These are phyloP conservation scores for Schizophyllum commune DNA, from an alignment of 1,284 basidiomycete species.

Conservation along the genomic window DNA sequence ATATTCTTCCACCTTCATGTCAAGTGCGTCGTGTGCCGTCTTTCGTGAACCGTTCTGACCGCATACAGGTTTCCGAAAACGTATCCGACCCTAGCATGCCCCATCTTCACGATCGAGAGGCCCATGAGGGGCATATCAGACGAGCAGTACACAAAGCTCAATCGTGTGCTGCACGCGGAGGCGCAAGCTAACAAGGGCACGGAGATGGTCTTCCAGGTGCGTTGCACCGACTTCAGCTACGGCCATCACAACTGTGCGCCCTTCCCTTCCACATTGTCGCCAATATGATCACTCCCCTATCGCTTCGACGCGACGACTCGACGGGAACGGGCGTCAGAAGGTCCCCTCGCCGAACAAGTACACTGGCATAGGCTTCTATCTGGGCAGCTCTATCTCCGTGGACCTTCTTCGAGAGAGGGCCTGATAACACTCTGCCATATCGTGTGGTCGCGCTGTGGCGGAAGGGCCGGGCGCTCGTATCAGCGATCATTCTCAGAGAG, in stretches of 20 bases:
- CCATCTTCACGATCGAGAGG: conserved; percentile 60
- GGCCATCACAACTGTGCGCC: background rate
- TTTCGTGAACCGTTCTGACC: background rate
- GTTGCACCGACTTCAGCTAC: conserved; percentile 11
- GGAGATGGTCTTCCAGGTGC: conserved; percentile 69
- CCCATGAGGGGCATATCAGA: conserved; percentile 49
- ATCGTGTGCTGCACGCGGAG: conserved; percentile 51
- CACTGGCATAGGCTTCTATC: too few relatives aligned
- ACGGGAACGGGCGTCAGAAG: too few relatives aligned
- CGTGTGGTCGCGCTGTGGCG: too few relatives aligned
- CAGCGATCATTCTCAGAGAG: too few relatives aligned
- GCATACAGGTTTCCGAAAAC: conserved; percentile 63
- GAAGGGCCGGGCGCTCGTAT: too few relatives aligned
- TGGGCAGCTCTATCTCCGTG: too few relatives aligned
- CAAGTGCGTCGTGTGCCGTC: conserved; percentile 38
- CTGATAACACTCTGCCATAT: too few relatives aligned
- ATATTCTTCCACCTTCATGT: conserved; percentile 59
- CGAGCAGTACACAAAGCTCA: conserved; percentile 45
- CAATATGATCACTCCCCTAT: too few relatives aligned
- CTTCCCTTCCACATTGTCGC: too few relatives aligned
- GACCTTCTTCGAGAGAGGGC: too few relatives aligned
- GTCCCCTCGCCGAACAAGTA: too few relatives aligned
- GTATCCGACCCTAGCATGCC: conserved; percentile 59
- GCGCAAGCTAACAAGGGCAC: conserved; percentile 53
- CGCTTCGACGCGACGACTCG: too few relatives aligned